Evolutionary conservation across 148 eudicot genomes (phyloP), one percentile per base, ranked within the genome.

Genomic region (Amaranthus cruentus): DNA sequence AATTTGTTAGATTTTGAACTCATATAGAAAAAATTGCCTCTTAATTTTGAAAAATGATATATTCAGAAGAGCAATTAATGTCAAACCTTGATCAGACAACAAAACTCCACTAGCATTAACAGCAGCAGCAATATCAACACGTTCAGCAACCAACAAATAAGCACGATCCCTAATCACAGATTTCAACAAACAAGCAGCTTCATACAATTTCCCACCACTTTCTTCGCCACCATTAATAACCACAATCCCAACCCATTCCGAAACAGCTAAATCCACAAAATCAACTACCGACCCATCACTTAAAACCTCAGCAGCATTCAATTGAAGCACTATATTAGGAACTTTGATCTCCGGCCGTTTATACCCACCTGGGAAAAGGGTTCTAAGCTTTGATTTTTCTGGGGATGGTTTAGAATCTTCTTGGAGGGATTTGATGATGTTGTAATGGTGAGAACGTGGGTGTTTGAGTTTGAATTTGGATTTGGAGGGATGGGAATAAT

Each of bases 51-150:
- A 18, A 18, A 18, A 0, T 18, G 18, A 18, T 18, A 18, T 18
- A 18, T 18, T 18, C 18, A 18, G 18, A 18, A 18, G 18, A 18
- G 18, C 18, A 18, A 18, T 18, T 28, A 28, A 28, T 28, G 38
- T 28, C 38, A 28, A 61, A 94, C 96, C 97, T 89, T 91, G 91
- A 82, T 94, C 96, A 48, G 98, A 94, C 60, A 91, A 83, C 55
- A 94, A 76, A 75, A 94, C 97, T 2, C 98, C 98, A 69, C 84
- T 85, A 51, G 98, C 98, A 82, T 82, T 81, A 77, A 91, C 88
- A 77, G 97, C 97, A 72, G 91, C 88, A 47, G 98, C 98, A 72
- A 94, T 88, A 81, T 94, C 98, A 65, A 91, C 98, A 56, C 98
- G 84, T 77, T 94, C 98, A 47, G 83, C 78, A 56, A 93, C 79